Evolutionary conservation across 2,329 filamentous ascomycete genomes (phyloP).

Genomic region (Cladobotryum protrusum): DNA sequence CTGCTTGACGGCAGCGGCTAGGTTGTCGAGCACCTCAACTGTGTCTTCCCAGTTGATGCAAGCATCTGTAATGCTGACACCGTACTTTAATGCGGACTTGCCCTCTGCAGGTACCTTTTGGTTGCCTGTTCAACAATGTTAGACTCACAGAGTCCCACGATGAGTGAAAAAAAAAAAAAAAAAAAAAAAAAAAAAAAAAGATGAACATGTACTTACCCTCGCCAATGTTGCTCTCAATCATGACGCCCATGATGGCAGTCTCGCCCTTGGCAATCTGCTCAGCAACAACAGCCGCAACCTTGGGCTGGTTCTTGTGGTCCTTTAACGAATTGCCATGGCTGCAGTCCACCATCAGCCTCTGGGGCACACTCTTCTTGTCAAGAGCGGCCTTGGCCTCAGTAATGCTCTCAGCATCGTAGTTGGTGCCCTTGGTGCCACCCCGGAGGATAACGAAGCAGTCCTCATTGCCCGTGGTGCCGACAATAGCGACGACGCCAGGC

Average conservation of each 20-base stretch:
- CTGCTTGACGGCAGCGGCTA: constrained; percentile 75
- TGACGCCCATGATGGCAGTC: constrained; percentile 86
- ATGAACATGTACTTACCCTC: constrained; percentile 56
- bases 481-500: constrained; percentile 89
- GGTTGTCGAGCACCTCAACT: constrained; percentile 64
- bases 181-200: not conserved
- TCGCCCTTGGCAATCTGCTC: constrained; percentile 83
- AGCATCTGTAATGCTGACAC: constrained; percentile 94
- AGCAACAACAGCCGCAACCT: constrained; percentile 75
- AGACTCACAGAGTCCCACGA: constrained; percentile 20
- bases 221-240: constrained; percentile 98
- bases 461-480: constrained; percentile 88
- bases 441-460: constrained; percentile 96
- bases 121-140: constrained; percentile 47
- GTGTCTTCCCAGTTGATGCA: constrained; percentile 96
- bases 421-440: constrained; percentile 87
- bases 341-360: constrained; percentile 94
- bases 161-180: not conserved
- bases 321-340: constrained; percentile 95
- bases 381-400: constrained; percentile 75
- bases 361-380: constrained; percentile 62
- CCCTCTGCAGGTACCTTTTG: constrained; percentile 91
- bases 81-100: constrained; percentile 78
- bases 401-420: constrained; percentile 84
- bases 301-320: constrained; percentile 95